A percentile compares a stretch with the other conserved stretches of the same genome.
These are phyloP conservation scores for Penicillium chermesinum DNA, from an alignment of 495 filamentous ascomycete genomes.

Conservation along the genomic window DNA sequence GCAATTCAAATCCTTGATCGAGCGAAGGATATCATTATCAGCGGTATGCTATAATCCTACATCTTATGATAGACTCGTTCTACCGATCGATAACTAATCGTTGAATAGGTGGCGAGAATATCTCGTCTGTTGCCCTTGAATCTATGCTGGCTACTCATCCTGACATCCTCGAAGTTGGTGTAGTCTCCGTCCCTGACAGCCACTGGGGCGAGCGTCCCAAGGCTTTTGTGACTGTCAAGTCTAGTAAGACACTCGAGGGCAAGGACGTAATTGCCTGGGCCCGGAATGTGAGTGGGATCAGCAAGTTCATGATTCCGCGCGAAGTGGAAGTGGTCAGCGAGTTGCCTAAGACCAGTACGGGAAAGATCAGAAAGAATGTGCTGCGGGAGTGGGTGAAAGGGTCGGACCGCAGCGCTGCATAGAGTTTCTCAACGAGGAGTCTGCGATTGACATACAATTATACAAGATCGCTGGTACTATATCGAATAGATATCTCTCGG, in stretches of 20 bases:
- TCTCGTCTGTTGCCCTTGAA: conserved; percentile 89
- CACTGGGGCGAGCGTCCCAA: conserved; percentile 96
- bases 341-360: conserved; percentile 93
- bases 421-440: background rate
- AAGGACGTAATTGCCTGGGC: conserved; percentile 84
- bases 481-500: no score
- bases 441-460: background rate
- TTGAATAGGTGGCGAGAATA: conserved; percentile 82
- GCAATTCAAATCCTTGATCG: conserved; percentile 88
- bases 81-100: conserved; percentile 13
- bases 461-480: background rate
- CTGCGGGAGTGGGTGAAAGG: conserved; percentile 80
- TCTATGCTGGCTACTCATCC: conserved; percentile 88
- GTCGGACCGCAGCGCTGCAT: background rate
- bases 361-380: conserved; percentile 94
- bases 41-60: no score
- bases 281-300: conserved; percentile 68
- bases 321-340: conserved; percentile 87
- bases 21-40: conserved; percentile 97
- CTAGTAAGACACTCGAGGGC: conserved; percentile 53
- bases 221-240: conserved; percentile 80
- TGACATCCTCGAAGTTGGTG: conserved; percentile 81
- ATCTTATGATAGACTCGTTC: no score
- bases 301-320: conserved; percentile 90
- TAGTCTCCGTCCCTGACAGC: conserved; percentile 81